phyloP scores from a whole-genome alignment of 768 basidiomycete genomes.

The Dacryopinax spathularia region DNA sequence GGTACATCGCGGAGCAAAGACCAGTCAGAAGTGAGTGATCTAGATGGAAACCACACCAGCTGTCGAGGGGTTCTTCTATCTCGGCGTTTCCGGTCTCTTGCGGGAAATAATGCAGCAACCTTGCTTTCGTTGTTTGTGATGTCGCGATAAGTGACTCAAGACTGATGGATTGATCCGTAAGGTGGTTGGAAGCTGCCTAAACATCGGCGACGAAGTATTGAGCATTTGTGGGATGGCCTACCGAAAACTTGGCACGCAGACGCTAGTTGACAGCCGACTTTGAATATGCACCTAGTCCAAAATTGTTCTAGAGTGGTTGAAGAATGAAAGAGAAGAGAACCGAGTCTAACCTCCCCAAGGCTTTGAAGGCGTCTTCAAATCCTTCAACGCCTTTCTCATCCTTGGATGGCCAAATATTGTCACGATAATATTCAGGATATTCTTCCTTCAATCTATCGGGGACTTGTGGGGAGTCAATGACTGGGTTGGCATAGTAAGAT shows the following conservation, averaged over 20 bases:
- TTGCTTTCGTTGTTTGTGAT: slow-evolving; percentile 78
- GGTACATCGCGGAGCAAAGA: slow-evolving; percentile 83
- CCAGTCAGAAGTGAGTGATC: slow-evolving; percentile 78
- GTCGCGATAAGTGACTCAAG: slow-evolving; percentile 55
- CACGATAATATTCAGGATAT: slow-evolving; percentile 74
- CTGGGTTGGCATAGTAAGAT: slow-evolving; percentile 75
- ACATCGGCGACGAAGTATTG: slow-evolving; percentile 1
- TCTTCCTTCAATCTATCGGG: slow-evolving; percentile 36
- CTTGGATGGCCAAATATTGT: slow-evolving; percentile 65
- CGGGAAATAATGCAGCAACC: slow-evolving; percentile 94
- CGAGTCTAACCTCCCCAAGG: slow-evolving; percentile 49
- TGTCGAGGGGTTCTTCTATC: slow-evolving; percentile 56
- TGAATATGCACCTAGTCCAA: slow-evolving; percentile 51
- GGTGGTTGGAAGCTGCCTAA: slow-evolving; percentile 43
- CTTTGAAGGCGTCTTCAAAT: slow-evolving; percentile 81
- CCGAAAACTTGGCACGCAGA: slow-evolving; percentile 85
- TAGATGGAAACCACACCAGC: slow-evolving; percentile 90
- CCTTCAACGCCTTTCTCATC: slow-evolving; percentile 49
- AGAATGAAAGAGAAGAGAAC: no score
- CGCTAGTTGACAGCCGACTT: slow-evolving; percentile 69
- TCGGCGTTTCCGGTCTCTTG: slow-evolving; percentile 25
- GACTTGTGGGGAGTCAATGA: slow-evolving; percentile 52
- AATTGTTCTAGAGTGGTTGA: no score
- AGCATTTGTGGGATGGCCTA: slow-evolving; percentile 21
- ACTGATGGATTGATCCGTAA: slow-evolving; percentile 52